phyloP scores from a whole-genome alignment of 1,284 basidiomycete species.

The Ganoderma meredithae region DNA sequence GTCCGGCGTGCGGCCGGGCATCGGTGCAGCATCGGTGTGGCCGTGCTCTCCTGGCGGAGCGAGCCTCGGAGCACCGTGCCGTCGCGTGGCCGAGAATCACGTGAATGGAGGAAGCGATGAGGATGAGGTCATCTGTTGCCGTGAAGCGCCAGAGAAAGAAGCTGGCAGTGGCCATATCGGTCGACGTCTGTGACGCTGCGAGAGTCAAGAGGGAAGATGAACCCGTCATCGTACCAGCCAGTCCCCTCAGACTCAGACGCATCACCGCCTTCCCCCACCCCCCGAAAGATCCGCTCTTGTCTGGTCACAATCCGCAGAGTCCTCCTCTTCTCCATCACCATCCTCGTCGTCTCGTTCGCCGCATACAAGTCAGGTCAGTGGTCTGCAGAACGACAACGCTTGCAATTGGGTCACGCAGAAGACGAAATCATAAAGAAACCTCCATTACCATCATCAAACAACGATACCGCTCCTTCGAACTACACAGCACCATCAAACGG shows the following conservation, averaged over 20 bases:
- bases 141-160: slow-evolving; percentile 23
- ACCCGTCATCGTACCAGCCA: slow-evolving; percentile 39
- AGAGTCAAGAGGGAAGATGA: slow-evolving; percentile 10
- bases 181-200: slow-evolving; percentile 20
- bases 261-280: slow-evolving; percentile 19
- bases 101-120: slow-evolving; percentile 24
- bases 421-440: slow-evolving; percentile 25
- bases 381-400: slow-evolving; percentile 39
- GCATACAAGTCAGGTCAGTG: slow-evolving; percentile 56
- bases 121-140: slow-evolving; percentile 28
- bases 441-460: slow-evolving; percentile 22
- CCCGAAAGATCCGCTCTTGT: slow-evolving; percentile 25
- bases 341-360: slow-evolving; percentile 48
- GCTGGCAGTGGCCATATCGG: slow-evolving; percentile 19
- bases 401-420: slow-evolving; percentile 26
- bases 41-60: neutral
- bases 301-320: slow-evolving; percentile 30
- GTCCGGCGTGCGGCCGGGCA: slow-evolving; percentile 6
- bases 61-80: neutral
- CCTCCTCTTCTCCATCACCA: slow-evolving; percentile 42
- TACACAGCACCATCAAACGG: slow-evolving; percentile 28
- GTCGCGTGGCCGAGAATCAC: slow-evolving; percentile 29
- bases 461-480: slow-evolving; percentile 24
- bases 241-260: slow-evolving; percentile 36
- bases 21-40: neutral